These are phyloP conservation scores for Ustilago hordei DNA, from an alignment of 1,284 basidiomycete genomes.

Conservation along the genomic window DNA sequence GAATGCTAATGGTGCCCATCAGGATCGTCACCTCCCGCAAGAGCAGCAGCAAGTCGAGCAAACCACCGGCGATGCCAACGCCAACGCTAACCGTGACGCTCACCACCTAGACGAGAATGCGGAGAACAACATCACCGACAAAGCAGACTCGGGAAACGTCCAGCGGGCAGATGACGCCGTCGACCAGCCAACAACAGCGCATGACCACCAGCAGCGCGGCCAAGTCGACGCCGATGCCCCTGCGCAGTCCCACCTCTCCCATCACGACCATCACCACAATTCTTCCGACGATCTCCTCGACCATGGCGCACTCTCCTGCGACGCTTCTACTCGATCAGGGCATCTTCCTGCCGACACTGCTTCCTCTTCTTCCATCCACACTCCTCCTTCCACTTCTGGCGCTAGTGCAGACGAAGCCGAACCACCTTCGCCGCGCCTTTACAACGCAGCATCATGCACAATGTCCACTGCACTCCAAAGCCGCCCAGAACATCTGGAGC, in stretches of 20 bases:
- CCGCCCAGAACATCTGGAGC: conserved; percentile 29
- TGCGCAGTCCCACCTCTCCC: background rate
- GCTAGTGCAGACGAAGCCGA: conserved; percentile 52
- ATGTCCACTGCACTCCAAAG: conserved; percentile 40
- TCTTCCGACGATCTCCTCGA: background rate
- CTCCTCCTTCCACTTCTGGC: conserved; percentile 46
- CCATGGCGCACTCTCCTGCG: conserved; percentile 36
- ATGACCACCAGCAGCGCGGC: conserved; percentile 16
- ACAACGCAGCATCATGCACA: conserved; percentile 24
- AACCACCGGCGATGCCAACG: conserved; percentile 4
- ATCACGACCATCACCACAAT: background rate
- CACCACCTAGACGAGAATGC: background rate
- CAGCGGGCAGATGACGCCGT: conserved; percentile 53
- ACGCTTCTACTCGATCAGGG: conserved; percentile 45
- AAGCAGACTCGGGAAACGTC: conserved; percentile 50
- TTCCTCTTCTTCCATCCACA: conserved; percentile 46
- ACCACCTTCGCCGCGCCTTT: conserved; percentile 40
- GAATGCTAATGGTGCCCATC: conserved; percentile 16
- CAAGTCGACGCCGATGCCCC: conserved; percentile 46
- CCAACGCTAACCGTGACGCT: background rate
- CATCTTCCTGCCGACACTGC: conserved; percentile 40
- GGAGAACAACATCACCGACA: background rate
- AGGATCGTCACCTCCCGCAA: conserved; percentile 1
- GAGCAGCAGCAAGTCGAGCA: conserved; percentile 1
- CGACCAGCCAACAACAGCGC: conserved; percentile 13